Evolutionary conservation across 148 eudicot species (phyloP), one percentile per base, ranked within the genome.

Genomic region (Amaranthus hypochondriacus): DNA sequence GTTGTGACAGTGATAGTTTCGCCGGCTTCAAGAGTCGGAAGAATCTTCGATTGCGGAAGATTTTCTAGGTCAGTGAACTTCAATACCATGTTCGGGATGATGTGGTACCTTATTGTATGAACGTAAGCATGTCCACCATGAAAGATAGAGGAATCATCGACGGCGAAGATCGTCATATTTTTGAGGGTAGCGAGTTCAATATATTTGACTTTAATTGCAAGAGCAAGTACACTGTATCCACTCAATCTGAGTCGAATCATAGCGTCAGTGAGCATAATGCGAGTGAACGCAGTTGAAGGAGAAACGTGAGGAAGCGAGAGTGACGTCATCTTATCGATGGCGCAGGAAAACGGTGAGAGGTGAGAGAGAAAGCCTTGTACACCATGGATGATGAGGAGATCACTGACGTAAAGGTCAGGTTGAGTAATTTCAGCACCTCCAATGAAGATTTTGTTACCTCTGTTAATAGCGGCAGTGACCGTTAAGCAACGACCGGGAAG

Each of bases 281-380:
- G 85, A 72, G 66, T 86, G 67, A 82, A 57, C 8, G 74, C 79
- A 53, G 83, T 61, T 43, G 75, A 68, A 48, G 83, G 83, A 3
- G 77, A 28, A 28, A 28, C 82, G 14, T 79, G 79, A 9, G 86
- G 86, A 3, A 87, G 80, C 2, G 84, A 69, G 8, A 91, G 84
- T 3, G 91, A 76, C 4, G 89, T 85, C 83, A 83, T 75, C 46
- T 69, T 73, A 69, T 89, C 94, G 47, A 87, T 65, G 5, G 81
- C 63, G 81, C 97, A 92, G 2, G 97, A 92, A 50, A 72, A 73
- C 12, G 88, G 94, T 0, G 97, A 91, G 74, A 91, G 83, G 68
- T 87, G 97, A 52, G 92, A 82, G 69, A 91, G 8, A 75, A 77
- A 91, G 66, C 97, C 97, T 65, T 79, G 89, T 48, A 91, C 61